Percentiles rank a stretch among this genome's conserved stretches.
phyloP scores from a whole-genome alignment of 257 asterid genomes.

The Phtheirospermum japonicum region DNA sequence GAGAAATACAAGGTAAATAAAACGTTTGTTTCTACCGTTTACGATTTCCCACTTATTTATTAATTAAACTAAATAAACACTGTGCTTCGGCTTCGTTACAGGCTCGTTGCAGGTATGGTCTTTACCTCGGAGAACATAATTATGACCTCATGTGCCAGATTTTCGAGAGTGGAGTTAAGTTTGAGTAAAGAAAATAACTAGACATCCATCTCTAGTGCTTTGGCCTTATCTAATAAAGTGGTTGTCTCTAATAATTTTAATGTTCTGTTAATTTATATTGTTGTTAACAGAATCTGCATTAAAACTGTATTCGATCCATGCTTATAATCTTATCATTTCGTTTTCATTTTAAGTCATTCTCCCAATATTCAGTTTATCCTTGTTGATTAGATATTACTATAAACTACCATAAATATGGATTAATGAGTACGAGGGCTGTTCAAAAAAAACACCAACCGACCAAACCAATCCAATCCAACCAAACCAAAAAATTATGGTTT shows the following conservation, averaged over 20 bases:
- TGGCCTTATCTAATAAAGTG: background rate
- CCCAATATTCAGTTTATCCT: background rate
- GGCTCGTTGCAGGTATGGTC: constrained; percentile 21
- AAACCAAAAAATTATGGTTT: too few relatives aligned
- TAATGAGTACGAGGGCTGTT: background rate
- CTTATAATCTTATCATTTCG: constrained; percentile 9
- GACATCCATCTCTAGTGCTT: background rate
- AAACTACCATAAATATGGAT: background rate
- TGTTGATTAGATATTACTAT: background rate
- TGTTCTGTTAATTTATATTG: constrained; percentile 1
- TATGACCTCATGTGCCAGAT: constrained; percentile 41
- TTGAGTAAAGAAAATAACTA: constrained; percentile 19
- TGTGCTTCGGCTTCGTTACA: constrained; percentile 26
- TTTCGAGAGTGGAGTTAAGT: constrained; percentile 39
- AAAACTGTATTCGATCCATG: background rate
- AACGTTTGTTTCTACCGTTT: background rate
- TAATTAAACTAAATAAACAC: constrained; percentile 2
- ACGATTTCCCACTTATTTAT: constrained; percentile 13
- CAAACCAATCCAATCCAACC: too few relatives aligned
- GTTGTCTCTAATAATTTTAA: constrained; percentile 8
- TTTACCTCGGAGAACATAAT: constrained; percentile 27
- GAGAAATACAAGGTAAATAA: constrained; percentile 33
- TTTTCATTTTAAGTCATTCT: background rate
- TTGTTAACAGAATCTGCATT: constrained; percentile 18
- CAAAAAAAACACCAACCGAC: too few relatives aligned